Conservation (phyloP, 352 stramenopile species). For the Phytopythium boreale region DNA sequence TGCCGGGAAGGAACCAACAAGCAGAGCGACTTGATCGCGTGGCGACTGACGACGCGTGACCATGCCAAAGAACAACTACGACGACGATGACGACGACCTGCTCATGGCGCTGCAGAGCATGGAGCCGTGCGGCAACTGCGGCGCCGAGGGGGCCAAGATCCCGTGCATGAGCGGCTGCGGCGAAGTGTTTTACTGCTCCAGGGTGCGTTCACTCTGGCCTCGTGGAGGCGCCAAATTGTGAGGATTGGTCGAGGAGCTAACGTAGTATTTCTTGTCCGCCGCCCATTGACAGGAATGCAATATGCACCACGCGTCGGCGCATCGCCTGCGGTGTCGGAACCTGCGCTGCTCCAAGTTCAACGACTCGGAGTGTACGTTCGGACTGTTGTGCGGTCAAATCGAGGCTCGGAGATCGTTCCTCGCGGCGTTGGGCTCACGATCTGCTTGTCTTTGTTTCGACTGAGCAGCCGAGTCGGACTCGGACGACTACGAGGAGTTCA, state of each 20-base stretch:
- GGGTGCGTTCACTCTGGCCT: conserved; percentile 33
- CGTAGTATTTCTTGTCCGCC: neutral
- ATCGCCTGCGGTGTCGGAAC: conserved; percentile 83
- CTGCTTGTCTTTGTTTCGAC: conserved; percentile 3
- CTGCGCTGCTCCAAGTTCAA: conserved; percentile 89
- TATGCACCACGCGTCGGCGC: conserved; percentile 85
- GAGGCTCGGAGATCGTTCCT: neutral
- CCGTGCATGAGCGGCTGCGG: conserved; percentile 85
- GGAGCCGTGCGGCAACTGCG: conserved; percentile 85
- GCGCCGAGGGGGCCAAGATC: conserved; percentile 75
- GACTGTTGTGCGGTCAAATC: neutral
- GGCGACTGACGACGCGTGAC: neutral
- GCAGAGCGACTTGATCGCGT: neutral
- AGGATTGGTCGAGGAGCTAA: neutral
- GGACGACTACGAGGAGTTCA: conserved; percentile 58
- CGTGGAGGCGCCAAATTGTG: neutral
- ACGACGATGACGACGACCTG: conserved; percentile 85
- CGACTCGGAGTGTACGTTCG: conserved; percentile 80
- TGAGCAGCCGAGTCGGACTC: conserved; percentile 62
- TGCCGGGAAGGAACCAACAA: too few species aligned
- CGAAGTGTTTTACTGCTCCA: conserved; percentile 87
- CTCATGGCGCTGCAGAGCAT: conserved; percentile 84
- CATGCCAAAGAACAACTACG: conserved; percentile 74
- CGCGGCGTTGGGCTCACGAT: neutral
- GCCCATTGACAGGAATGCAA: conserved; percentile 69